Percentiles rank a stretch among this genome's conserved stretches.
These are phyloP conservation scores for Penicillium ochrochloron DNA, from an alignment of 495 filamentous ascomycete genomes.

Conservation along the genomic window DNA sequence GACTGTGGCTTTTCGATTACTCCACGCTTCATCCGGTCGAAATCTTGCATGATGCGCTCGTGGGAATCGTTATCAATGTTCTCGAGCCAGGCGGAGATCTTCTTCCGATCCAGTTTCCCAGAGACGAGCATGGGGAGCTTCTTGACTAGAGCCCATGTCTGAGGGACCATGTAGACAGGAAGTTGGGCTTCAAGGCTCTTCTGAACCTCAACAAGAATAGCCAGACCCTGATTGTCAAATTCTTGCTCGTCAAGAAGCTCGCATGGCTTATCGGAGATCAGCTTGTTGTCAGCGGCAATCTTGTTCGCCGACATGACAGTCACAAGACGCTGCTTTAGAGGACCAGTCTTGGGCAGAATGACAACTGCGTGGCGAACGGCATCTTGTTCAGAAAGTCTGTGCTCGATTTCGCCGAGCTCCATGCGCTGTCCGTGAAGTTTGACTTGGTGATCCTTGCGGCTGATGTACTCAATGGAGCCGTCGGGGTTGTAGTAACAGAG, in stretches of 20 bases:
- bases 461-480: slow-evolving; percentile 57
- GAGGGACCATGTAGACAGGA: slow-evolving; percentile 55
- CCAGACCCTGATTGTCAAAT: slow-evolving; percentile 31
- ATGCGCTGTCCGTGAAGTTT: slow-evolving; percentile 72
- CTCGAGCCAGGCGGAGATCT: slow-evolving; percentile 50
- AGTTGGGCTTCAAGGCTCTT: slow-evolving; percentile 41
- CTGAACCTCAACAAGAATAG: slow-evolving; percentile 43
- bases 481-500: slow-evolving; percentile 58
- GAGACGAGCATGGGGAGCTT: slow-evolving; percentile 53
- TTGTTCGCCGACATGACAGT: slow-evolving; percentile 47
- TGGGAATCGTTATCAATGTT: slow-evolving; percentile 41
- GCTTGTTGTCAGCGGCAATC: slow-evolving; percentile 32
- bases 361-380: slow-evolving; percentile 53
- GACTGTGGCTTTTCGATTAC: slow-evolving; percentile 31
- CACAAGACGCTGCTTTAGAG: slow-evolving; percentile 46
- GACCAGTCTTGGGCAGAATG: slow-evolving; percentile 48
- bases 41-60: slow-evolving; percentile 46
- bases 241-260: slow-evolving; percentile 40
- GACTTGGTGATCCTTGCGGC: slow-evolving; percentile 68
- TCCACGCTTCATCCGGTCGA: slow-evolving; percentile 38
- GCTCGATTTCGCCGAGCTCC: slow-evolving; percentile 60
- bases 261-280: slow-evolving; percentile 40
- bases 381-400: slow-evolving; percentile 40
- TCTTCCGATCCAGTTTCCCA: slow-evolving; percentile 55
- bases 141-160: slow-evolving; percentile 49